phyloP scores from a whole-genome alignment of 768 basidiomycete species.

The Tricholoma hemisulphureum region DNA sequence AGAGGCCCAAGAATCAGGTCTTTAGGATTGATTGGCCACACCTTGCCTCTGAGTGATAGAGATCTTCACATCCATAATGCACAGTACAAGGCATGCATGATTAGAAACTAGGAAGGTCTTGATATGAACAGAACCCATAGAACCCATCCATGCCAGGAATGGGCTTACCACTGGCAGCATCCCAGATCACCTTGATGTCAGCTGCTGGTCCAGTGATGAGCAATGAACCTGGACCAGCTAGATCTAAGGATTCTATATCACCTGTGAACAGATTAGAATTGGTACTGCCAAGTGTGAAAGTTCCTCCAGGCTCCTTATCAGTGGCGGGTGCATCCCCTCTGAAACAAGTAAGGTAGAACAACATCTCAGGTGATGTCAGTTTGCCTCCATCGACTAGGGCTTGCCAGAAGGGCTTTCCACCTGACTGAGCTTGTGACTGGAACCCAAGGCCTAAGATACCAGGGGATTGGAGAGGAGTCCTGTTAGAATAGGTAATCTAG shows the following conservation, averaged over 20 bases:
- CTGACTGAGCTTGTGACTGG: conserved; percentile 52
- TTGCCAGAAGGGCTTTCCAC: conserved; percentile 66
- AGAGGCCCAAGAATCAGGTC: conserved; percentile 82
- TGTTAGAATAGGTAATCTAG: no score
- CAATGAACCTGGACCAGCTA: conserved; percentile 43
- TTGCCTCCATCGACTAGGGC: conserved; percentile 40
- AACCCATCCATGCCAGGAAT: conserved; percentile 49
- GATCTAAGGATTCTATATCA: conserved; percentile 63
- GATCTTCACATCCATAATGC: conserved; percentile 52
- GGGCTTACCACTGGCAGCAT: conserved; percentile 51
- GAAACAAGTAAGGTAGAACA: conserved; percentile 63
- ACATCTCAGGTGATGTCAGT: conserved; percentile 53
- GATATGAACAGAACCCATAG: conserved; percentile 69
- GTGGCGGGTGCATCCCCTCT: conserved; percentile 29
- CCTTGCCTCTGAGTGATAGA: conserved; percentile 77
- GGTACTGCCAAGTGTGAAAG: conserved; percentile 70
- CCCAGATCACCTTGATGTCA: conserved; percentile 64
- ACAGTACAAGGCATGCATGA: conserved; percentile 62
- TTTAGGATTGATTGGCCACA: conserved; percentile 68
- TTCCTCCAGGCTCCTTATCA: conserved; percentile 55
- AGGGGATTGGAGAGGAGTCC: conserved; percentile 47
- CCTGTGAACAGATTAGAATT: conserved; percentile 61
- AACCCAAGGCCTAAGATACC: conserved; percentile 85
- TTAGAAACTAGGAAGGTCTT: no score
- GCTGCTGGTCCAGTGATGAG: conserved; percentile 80